Evolutionary conservation across 371 early-diverging fungal species (phyloP).

Genomic region (Mucor velutinosus): DNA sequence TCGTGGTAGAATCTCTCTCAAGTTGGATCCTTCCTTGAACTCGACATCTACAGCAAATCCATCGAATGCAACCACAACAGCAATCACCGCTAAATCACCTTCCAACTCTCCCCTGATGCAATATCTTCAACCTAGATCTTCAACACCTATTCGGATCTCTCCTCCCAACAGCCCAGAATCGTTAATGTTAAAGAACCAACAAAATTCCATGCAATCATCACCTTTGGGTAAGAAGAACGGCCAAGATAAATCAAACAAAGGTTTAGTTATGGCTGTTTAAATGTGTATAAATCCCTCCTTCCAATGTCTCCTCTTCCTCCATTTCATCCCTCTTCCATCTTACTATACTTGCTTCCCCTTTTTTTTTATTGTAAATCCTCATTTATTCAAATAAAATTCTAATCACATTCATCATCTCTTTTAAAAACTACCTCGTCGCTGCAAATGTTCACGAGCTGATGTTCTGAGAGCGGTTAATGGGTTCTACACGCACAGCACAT

Average conservation of each 20-base stretch:
- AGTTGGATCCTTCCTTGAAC: constrained; percentile 31
- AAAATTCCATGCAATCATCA: not conserved
- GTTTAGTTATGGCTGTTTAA: constrained; percentile 18
- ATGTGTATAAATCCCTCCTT: not conserved
- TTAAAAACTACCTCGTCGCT: constrained; percentile 38
- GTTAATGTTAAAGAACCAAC: constrained; percentile 3
- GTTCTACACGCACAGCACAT: constrained; percentile 10
- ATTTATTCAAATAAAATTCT: not conserved
- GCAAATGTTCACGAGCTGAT: constrained; percentile 39
- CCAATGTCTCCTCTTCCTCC: not conserved
- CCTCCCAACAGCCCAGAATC: constrained; percentile 46
- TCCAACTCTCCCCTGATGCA: constrained; percentile 25
- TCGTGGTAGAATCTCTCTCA: constrained; percentile 57
- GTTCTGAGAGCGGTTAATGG: constrained; percentile 24
- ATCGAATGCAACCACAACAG: constrained; percentile 10
- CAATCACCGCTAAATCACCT: constrained; percentile 10
- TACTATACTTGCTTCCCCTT: no score
- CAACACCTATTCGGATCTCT: constrained; percentile 49
- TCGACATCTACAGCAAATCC: not conserved
- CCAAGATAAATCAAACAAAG: constrained; percentile 15
- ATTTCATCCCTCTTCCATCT: not conserved
- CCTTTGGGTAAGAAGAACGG: constrained; percentile 10
- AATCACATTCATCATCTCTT: not conserved
- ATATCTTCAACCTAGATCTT: constrained; percentile 39
- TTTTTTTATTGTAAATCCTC: constrained; percentile 6